phyloP scores from a whole-genome alignment of 305 asterid genomes.

The Rubia balearica region DNA sequence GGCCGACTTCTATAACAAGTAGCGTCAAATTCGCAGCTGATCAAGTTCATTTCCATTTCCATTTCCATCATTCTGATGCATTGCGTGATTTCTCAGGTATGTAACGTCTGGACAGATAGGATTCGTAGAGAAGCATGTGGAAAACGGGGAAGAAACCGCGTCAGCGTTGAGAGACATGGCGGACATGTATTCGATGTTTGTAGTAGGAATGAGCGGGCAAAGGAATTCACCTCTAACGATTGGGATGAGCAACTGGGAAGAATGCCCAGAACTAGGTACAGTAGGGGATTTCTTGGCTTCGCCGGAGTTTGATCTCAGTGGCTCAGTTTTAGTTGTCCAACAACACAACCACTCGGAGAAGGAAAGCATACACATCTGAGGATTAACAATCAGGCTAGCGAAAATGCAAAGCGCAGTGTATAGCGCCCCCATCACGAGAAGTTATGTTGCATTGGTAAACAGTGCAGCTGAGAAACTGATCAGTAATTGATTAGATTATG shows the following conservation, averaged over 20 bases:
- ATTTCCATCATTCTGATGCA: neutral
- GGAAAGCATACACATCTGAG: slow-evolving; percentile 17
- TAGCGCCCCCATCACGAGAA: too few species aligned
- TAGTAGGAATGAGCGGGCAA: slow-evolving; percentile 80
- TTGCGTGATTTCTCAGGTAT: slow-evolving; percentile 37
- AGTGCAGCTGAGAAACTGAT: neutral
- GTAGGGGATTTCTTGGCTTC: slow-evolving; percentile 97
- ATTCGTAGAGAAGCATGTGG: slow-evolving; percentile 80
- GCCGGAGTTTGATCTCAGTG: slow-evolving; percentile 76
- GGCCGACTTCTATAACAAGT: slow-evolving; percentile 81
- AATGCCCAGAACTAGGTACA: slow-evolving; percentile 95
- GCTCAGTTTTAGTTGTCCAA: slow-evolving; percentile 85
- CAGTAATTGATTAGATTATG: slow-evolving; percentile 6
- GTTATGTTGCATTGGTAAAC: too few species aligned
- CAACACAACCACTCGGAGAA: slow-evolving; percentile 53
- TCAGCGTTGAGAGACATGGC: slow-evolving; percentile 78
- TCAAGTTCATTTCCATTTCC: neutral
- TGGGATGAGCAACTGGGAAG: slow-evolving; percentile 99
- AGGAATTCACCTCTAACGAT: slow-evolving; percentile 56
- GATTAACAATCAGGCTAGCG: neutral
- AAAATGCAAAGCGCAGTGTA: too few species aligned
- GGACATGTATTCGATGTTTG: slow-evolving; percentile 84
- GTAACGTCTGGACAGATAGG: slow-evolving; percentile 90
- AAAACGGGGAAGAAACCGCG: slow-evolving; percentile 72
- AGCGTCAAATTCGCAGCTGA: neutral